Percentiles rank a stretch among this genome's conserved stretches.
Conservation (phyloP, 139 green algal genomes). For the Chlamydomonas eustigma region DNA sequence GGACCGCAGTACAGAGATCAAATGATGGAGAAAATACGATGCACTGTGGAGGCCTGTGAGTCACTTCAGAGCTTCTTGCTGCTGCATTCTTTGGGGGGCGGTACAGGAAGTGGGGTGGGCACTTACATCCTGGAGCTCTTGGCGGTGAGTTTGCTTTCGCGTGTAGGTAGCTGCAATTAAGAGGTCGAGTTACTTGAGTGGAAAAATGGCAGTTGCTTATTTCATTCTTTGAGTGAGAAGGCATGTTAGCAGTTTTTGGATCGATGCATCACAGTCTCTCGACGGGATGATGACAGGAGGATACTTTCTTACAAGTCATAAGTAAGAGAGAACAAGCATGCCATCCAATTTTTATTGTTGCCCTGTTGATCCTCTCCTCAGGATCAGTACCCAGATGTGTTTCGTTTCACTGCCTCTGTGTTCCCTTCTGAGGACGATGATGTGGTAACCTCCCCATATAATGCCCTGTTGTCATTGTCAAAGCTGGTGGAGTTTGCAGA, state of each 20-base stretch:
- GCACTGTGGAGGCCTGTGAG: constrained; percentile 64
- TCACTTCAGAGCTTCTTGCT: constrained; percentile 61
- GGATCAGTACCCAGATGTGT: constrained; percentile 72
- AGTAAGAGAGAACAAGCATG: no score
- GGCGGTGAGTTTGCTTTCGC: constrained; percentile 8
- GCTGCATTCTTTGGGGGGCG: constrained; percentile 76
- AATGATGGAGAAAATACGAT: constrained; percentile 54
- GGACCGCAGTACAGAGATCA: constrained; percentile 64
- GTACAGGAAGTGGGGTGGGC: constrained; percentile 78
- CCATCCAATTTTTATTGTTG: no score
- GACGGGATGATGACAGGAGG: no score
- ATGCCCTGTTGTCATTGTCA: constrained; percentile 60
- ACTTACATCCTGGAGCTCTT: constrained; percentile 68
- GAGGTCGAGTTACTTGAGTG: no score
- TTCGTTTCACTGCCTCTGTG: constrained; percentile 63
- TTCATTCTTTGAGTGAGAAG: no score
- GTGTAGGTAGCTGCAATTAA: no score
- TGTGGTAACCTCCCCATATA: constrained; percentile 85
- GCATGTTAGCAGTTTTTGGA: no score
- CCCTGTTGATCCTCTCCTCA: no score
- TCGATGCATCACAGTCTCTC: no score
- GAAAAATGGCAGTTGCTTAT: no score
- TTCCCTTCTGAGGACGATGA: constrained; percentile 78
- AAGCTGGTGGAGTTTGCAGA: constrained; percentile 70
- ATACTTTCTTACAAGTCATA: no score